Base-by-base conservation (phyloP, 306 rosid species). In the Lupinus albus region DNA sequence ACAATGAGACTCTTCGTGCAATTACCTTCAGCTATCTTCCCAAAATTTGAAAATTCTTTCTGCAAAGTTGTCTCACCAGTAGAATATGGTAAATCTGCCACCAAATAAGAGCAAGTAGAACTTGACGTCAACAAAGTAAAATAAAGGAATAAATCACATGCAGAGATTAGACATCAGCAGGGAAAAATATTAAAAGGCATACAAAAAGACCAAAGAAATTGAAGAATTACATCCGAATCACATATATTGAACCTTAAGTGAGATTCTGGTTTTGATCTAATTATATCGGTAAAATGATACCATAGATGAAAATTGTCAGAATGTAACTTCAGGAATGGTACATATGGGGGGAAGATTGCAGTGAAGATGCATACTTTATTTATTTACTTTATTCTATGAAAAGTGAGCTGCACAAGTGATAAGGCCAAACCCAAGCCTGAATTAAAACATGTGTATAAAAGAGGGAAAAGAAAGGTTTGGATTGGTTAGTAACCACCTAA, bases 1-100 rank as follows among this genome's bases (percentile, higher is more conserved):
- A 56, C 18, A 13, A 54, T 14, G n/a, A 57, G 42, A 62, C 72
- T 53, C 54, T 46, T 12, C 18, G 45, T 36, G 65, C 41, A 63
- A 61, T 62, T 78, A 84, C 98, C 96, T 84, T 89, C 90, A 68
- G 91, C 95, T 76, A 93, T 83, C 84, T 84, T 74, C 20, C 98
- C 97, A 13, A 87, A 93, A 76, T 77, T 77, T 4, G 97, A 86
- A 81, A 93, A 93, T 32, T 83, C 85, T 64, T 79, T 81, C 39
- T 75, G 88, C 82, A 93, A 69, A 63, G 73, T 79, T 36, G 46
- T 73, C 78, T 93, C 97, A 33, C 76, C 67, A 11, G 82, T 74
- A 56, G 89, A 86, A 73, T 87, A 93, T 52, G 97, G 89, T 68
- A 93, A 81, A 88, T 93, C 98, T 93, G 85, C 81, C 62, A 20